Conservation (phyloP, 1,139 yeast genomes). For the Candida dubliniensis region DNA sequence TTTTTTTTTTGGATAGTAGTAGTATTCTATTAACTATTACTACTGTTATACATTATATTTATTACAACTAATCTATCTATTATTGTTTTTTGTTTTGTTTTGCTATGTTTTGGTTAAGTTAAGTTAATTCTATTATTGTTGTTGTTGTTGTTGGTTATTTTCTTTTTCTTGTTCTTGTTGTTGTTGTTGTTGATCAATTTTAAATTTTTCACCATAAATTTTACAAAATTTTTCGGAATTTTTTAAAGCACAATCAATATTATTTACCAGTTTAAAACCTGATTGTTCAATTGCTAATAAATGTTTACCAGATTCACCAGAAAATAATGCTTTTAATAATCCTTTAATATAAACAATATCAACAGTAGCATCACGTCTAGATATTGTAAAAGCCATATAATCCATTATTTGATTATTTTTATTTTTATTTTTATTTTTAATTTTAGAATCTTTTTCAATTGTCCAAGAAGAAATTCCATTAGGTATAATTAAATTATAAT, state of each 20-base stretch:
- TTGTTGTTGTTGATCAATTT: not conserved
- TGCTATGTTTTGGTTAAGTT: no score
- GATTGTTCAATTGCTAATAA: slow-evolving; percentile 3
- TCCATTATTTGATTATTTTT: slow-evolving; percentile 20
- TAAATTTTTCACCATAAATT: slow-evolving; percentile 18
- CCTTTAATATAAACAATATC: slow-evolving; percentile 34
- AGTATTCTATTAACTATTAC: no score
- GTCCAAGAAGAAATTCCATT: slow-evolving; percentile 40
- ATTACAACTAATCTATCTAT: no score
- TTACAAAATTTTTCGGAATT: slow-evolving; percentile 27
- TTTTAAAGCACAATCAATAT: slow-evolving; percentile 32
- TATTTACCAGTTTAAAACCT: slow-evolving; percentile 20
- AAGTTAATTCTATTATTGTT: no score
- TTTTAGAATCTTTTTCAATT: slow-evolving; percentile 14
- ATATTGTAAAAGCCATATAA: slow-evolving; percentile 31
- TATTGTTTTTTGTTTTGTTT: no score
- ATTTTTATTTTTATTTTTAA: no score
- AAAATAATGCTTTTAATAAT: slow-evolving; percentile 23
- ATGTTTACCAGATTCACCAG: not conserved
- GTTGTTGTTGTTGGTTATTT: no score
- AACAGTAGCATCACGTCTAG: slow-evolving; percentile 36
- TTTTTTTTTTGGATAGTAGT: no score
- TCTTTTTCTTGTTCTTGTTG: not conserved
- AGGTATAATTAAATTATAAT: slow-evolving; percentile 31
- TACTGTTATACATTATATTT: no score